Base-by-base conservation (phyloP, 208 protist species). In the Acanthamoeba healyi region DNA sequence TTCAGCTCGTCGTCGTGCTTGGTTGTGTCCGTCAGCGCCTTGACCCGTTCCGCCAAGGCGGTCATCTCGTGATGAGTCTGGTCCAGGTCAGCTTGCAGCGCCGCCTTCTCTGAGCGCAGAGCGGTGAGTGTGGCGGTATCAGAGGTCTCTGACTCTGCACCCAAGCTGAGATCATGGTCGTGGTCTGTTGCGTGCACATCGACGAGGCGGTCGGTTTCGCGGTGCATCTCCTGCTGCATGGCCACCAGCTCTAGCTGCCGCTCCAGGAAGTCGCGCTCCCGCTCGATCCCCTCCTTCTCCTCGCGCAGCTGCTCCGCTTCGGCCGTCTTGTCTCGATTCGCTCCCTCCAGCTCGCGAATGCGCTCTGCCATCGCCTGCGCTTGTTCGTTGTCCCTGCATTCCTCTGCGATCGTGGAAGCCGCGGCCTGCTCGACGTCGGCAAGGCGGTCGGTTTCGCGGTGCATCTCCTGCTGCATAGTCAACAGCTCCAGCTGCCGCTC, bases 161-260 rank as follows among this genome's bases (percentile, higher is more conserved):
- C n/a, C n/a, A n/a, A n/a, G n/a, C n/a, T n/a, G n/a, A n/a, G n/a
- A n/a, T n/a, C n/a, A n/a, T n/a, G n/a, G n/a, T 6, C 49, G 49
- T 6, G 6, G 49, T 19, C 49, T 6, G 15, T 15, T 54, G 6
- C 15, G n/a, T 32, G 15, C 15, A 67, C 14, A 24, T 79, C 70
- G 38, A 24, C 70, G 38, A 79, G 70, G 36, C 70, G 70, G 38
- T 79, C 70, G 36, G 29, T 79, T 32, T 79, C 70, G 70, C 70
- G 70, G 36, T 79, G 70, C 29, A 44, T 44, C 38, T 44, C 70
- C 70, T 44, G 9, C 38, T 44, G 70, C 36, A 44, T 79, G 70
- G 70, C 70, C 19, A 70, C 26, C 61, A 70, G 61, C 61, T 70
- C 61, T 24, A 70, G 61, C 61, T 70, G 61, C 61, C 61, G 6